Evolutionary conservation across 2,329 filamentous ascomycete species (phyloP).

Genomic region (Lanzia echinophila): DNA sequence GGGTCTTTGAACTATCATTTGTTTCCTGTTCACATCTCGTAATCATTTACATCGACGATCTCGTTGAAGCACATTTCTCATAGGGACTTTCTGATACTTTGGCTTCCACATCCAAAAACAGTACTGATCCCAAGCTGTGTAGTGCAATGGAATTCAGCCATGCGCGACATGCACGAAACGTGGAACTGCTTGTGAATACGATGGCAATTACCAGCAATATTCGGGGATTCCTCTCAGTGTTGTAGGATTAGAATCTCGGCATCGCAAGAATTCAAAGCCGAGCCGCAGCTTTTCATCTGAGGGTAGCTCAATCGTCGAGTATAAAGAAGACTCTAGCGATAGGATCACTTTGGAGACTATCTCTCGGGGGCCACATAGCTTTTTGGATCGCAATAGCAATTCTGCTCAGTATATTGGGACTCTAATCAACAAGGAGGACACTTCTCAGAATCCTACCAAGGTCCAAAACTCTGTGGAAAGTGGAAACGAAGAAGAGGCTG

Average conservation of each 20-base stretch:
- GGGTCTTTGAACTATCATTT: too few species aligned
- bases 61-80: neutral
- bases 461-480: conserved; percentile 21
- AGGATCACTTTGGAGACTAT: neutral
- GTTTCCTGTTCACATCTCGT: too few species aligned
- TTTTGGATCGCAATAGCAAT: neutral
- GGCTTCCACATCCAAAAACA: neutral
- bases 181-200: conserved; percentile 39
- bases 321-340: neutral
- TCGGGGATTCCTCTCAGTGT: neutral
- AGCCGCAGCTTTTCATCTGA: neutral
- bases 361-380: neutral
- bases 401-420: neutral
- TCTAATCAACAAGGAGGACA: neutral
- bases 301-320: too few species aligned
- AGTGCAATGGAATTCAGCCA: conserved; percentile 35
- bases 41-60: too few species aligned
- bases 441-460: neutral
- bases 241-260: too few species aligned
- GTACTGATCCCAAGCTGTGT: neutral
- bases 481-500: conserved; percentile 47
- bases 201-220: conserved; percentile 15
- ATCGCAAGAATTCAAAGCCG: neutral
- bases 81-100: neutral
- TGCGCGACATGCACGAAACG: conserved; percentile 54